Evolutionary conservation across 441 rosid species (phyloP), one percentile per base, ranked within the genome.

Genomic region (Lagerstroemia fauriei): DNA sequence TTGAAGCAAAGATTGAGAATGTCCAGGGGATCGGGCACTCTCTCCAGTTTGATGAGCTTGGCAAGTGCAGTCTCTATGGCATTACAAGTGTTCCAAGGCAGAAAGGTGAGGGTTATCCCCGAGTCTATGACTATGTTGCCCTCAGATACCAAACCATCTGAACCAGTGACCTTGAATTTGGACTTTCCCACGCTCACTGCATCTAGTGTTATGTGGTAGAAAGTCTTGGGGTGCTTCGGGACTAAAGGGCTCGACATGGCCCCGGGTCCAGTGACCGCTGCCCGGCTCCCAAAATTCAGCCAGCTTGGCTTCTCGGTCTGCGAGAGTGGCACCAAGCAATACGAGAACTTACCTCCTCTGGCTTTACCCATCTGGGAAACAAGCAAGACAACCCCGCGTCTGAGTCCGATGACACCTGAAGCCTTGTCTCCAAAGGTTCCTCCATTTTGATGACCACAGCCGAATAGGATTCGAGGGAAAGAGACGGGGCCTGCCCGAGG

Each of bases 51-150:
- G 34, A 90, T 82, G 38, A 38, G n/a, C 1, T 73, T 38, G 3
- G 71, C 77, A 41, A 91, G 81, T 1, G 83, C 89, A 17, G 86
- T 57, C 63, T 77, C 85, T 53, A 92, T 27, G 6, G 83, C 12
- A 0, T 59, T 24, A 83, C 85, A 86, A 41, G 86, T 81, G 0
- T 38, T 57, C 5, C 7, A 7, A 0, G 92, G 88, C 4, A 89
- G 24, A 0, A 84, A 0, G 1, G 90, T 90, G 47, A 87, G 34
- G 6, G 90, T 89, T 13, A 91, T 86, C 22, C 91, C 93, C 0
- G 93, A 89, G 77, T 92, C 95, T 18, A 88, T 87, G 73, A 90
- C 78, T n/a, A 91, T 90, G 84, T 90, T 92, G 9, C 92, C 91
- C 6, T 79, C 31, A 0, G 38, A 34, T 5, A 32, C 31, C 29